Conservation (phyloP, 371 early-diverging fungal species). For the Encephalitozoon romaleae region DNA sequence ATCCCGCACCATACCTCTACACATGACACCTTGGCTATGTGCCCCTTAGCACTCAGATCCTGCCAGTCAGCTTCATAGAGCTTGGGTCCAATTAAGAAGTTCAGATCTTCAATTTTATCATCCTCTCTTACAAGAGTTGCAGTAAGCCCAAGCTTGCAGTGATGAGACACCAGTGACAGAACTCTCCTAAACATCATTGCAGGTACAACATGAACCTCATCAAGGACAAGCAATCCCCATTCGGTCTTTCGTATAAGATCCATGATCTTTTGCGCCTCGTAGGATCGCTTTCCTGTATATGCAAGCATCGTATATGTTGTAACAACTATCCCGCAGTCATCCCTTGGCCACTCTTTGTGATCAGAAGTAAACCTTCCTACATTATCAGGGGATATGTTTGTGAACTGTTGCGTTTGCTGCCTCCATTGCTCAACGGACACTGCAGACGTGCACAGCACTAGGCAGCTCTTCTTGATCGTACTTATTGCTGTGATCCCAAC, state of each 20-base stretch:
- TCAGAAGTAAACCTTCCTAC: conserved; percentile 92
- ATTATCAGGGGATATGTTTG: conserved; percentile 75
- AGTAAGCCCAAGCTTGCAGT: conserved; percentile 91
- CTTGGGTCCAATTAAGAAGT: conserved; percentile 98
- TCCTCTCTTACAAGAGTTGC: conserved; percentile 98
- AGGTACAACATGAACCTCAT: conserved; percentile 99
- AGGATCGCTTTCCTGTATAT: conserved; percentile 79
- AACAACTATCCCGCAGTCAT: conserved; percentile 77
- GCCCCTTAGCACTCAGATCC: conserved; percentile 86
- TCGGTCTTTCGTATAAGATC: conserved; percentile 77
- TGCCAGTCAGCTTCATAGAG: conserved; percentile 99
- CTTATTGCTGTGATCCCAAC: conserved; percentile 98
- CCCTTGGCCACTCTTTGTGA: conserved; percentile 69
- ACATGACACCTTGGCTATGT: conserved; percentile 91
- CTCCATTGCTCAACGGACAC: conserved; percentile 98
- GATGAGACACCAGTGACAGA: conserved; percentile 80
- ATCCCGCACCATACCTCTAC: conserved; percentile 98
- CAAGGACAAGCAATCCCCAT: conserved; percentile 93
- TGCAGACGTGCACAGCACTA: conserved; percentile 87
- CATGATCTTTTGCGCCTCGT: conserved; percentile 90
- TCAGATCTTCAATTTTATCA: conserved; percentile 93
- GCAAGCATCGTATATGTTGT: conserved; percentile 97
- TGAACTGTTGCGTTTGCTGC: conserved; percentile 84
- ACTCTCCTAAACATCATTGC: conserved; percentile 96
- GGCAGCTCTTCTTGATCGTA: conserved; percentile 83